Conservation (phyloP, 1,284 basidiomycete genomes). For the Cutaneotrichosporon curvatum region DNA sequence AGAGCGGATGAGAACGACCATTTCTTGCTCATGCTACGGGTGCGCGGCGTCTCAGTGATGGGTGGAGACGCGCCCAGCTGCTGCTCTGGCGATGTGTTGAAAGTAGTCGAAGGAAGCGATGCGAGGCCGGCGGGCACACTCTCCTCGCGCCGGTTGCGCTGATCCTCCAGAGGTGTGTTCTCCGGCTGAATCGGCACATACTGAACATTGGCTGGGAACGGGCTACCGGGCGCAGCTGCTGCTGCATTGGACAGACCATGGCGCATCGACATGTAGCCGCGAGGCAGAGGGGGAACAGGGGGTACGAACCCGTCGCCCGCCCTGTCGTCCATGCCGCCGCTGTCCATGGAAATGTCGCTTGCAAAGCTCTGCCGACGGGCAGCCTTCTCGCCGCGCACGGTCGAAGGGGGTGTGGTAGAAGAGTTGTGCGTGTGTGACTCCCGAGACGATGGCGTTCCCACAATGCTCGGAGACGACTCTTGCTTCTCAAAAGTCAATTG, state of each 20-base stretch:
- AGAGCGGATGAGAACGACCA: constrained; percentile 91
- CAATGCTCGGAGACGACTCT: constrained; percentile 79
- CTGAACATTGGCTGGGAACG: constrained; percentile 5
- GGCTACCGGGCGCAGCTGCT: constrained; percentile 7
- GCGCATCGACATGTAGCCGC: constrained; percentile 66
- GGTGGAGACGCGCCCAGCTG: neutral
- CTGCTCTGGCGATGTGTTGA: constrained; percentile 1
- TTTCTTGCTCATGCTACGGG: constrained; percentile 61
- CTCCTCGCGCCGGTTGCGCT: neutral
- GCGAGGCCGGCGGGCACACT: constrained; percentile 1
- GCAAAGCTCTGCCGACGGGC: constrained; percentile 55
- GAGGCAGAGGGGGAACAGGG: constrained; percentile 92
- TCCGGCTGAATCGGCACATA: constrained; percentile 8
- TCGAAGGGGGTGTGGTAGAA: constrained; percentile 54
- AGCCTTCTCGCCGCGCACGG: constrained; percentile 39
- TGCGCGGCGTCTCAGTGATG: constrained; percentile 4
- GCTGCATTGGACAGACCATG: constrained; percentile 21
- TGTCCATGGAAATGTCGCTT: constrained; percentile 57
- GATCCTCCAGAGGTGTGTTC: neutral
- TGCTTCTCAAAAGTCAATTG: constrained; percentile 53
- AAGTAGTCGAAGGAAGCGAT: constrained; percentile 12
- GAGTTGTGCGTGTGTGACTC: constrained; percentile 51
- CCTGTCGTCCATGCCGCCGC: constrained; percentile 3
- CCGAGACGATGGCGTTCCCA: constrained; percentile 49
- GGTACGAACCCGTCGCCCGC: constrained; percentile 60